phyloP scores from a whole-genome alignment of 75 land plant species.

The Selaginella tamariscina region DNA sequence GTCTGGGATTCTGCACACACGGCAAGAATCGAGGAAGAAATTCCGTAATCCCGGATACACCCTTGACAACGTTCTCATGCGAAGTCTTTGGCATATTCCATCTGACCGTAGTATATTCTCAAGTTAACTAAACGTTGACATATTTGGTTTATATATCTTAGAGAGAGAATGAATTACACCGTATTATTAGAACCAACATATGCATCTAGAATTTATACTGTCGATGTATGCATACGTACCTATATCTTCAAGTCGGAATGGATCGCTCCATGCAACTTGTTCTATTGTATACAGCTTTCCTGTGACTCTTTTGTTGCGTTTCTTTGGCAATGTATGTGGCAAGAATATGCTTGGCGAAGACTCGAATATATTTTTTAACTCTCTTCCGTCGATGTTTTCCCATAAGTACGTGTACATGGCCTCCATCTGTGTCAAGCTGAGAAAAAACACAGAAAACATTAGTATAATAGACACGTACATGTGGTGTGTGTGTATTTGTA shows the following conservation, averaged over 20 bases:
- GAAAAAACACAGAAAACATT: too few species aligned
- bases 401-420: conserved; percentile 48
- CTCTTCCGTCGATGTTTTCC: conserved; percentile 28
- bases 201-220: too few species aligned
- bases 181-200: too few species aligned
- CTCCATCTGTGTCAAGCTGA: conserved; percentile 73
- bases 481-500: too few species aligned
- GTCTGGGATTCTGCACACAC: conserved; percentile 38
- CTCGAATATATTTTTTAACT: conserved; percentile 23
- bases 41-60: conserved; percentile 51
- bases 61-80: conserved; percentile 21
- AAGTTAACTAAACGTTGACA: too few species aligned
- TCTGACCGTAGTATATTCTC: too few species aligned
- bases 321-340: conserved; percentile 25
- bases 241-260: conserved; percentile 25
- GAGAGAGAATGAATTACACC: too few species aligned
- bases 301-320: conserved; percentile 25
- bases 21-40: conserved; percentile 58
- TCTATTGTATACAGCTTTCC: conserved; percentile 43
- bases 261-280: conserved; percentile 66
- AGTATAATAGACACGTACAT: too few species aligned
- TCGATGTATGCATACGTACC: too few species aligned
- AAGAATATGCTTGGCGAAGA: conserved; percentile 53
- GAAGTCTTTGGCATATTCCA: background rate
- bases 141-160: too few species aligned